These are phyloP conservation scores for Pichia terricola DNA, from an alignment of 1,139 yeast species.

Conservation along the genomic window DNA sequence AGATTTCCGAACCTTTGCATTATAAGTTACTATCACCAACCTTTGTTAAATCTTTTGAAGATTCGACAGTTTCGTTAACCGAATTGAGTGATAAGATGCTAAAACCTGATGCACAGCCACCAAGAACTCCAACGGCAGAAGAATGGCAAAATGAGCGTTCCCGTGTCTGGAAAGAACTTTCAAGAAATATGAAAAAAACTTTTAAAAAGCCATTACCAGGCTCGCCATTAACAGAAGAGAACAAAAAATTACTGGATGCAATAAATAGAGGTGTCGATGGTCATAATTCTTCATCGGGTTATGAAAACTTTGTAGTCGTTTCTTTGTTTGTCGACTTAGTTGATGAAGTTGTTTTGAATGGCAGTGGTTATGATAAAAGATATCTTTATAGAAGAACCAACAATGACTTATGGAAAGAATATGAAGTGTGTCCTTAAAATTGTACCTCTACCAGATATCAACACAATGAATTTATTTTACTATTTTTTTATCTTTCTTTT, in stretches of 20 bases:
- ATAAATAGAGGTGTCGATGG: constrained; percentile 82
- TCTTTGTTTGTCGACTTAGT: constrained; percentile 64
- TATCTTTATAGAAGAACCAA: constrained; percentile 40
- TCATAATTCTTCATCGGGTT: constrained; percentile 45
- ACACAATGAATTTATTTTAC: background rate
- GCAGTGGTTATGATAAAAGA: constrained; percentile 38
- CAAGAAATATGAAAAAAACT: constrained; percentile 49
- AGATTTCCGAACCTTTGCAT: constrained; percentile 16
- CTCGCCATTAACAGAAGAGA: constrained; percentile 45
- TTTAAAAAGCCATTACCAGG: constrained; percentile 72
- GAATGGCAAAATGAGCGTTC: constrained; percentile 61
- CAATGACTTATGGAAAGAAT: constrained; percentile 63
- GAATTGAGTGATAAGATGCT: constrained; percentile 13
- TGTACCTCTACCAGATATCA: background rate
- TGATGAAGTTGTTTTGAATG: constrained; percentile 57
- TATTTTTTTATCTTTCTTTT: background rate
- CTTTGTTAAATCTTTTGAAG: constrained; percentile 12
- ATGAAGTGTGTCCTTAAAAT: constrained; percentile 61
- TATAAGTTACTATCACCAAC: constrained; percentile 23
- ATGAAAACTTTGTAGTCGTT: constrained; percentile 59
- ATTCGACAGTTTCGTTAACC: constrained; percentile 15
- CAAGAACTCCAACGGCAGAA: constrained; percentile 39
- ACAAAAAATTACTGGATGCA: constrained; percentile 51
- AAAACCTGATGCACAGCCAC: background rate
- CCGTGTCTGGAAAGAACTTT: constrained; percentile 54